Percentiles rank a stretch among this genome's conserved stretches.
phyloP scores from a whole-genome alignment of 768 basidiomycete genomes.

The Tricholoma matsutake region DNA sequence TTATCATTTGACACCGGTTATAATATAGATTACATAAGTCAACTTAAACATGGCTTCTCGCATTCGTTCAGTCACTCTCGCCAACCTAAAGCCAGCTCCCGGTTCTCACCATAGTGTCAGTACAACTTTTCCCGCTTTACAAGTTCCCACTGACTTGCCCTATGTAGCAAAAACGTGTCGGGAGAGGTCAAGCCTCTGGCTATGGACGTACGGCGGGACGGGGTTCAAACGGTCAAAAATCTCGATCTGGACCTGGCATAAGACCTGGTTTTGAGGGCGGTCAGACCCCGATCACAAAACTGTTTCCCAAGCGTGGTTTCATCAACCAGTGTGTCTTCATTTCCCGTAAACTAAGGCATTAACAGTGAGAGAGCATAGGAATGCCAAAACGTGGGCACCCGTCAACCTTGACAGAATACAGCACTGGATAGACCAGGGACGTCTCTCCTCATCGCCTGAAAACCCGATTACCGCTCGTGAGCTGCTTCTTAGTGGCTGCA shows the following conservation, averaged over 20 bases:
- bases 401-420: constrained; percentile 88
- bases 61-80: constrained; percentile 49
- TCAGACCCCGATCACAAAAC: constrained; percentile 88
- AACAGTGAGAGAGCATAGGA: constrained; percentile 42
- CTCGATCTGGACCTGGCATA: constrained; percentile 85
- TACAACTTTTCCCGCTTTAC: not conserved
- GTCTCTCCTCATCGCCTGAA: constrained; percentile 72
- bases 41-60: constrained; percentile 32
- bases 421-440: constrained; percentile 85
- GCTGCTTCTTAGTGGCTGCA: constrained; percentile 78
- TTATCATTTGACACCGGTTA: no score
- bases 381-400: constrained; percentile 71
- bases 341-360: not conserved
- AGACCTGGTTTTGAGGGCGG: constrained; percentile 92
- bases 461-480: constrained; percentile 87
- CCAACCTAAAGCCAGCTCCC: constrained; percentile 67
- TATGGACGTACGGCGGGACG: constrained; percentile 90
- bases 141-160: constrained; percentile 3
- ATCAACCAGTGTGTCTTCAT: constrained; percentile 72
- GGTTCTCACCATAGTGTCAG: constrained; percentile 67
- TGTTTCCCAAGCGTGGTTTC: constrained; percentile 94
- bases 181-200: constrained; percentile 89
- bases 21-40: no score
- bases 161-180: constrained; percentile 86
- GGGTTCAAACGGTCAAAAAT: constrained; percentile 95